Base-by-base conservation (phyloP, 202 grass and related monocot species). In the Cymbopogon flexuosus region DNA sequence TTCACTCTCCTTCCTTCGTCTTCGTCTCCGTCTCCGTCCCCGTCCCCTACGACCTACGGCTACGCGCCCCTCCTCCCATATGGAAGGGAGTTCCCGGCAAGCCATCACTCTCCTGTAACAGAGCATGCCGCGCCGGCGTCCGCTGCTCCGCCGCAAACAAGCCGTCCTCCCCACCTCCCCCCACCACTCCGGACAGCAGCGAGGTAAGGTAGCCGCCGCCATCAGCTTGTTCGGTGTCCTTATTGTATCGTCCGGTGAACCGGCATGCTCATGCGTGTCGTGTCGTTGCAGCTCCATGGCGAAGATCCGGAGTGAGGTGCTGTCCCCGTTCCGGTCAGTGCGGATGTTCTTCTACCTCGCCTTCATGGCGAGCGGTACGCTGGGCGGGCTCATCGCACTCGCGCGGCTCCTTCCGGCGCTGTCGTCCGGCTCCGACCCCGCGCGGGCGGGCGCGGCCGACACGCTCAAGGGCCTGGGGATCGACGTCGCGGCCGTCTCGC, bases 301-400 rank as follows among this genome's bases (percentile, higher is more conserved):
- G 18, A 97, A 83, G 85, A 92, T 97, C 59, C 81, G 92, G 89
- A 97, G 90, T 70, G 95, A 97, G 84, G 95, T 97, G 2, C 84
- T 97, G 35, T 91, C 95, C 41, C 95, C 95, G 1, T 94, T 81
- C 79, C 92, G 95, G 4, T 77, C 90, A 6, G 82, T 97, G 75
- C 90, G 95, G 58, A 97, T 97, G 95, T 97, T 97, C 86, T 97
- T 97, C 87, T 97, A 97, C 83, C 84, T 97, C 1, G 92, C 92
- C 36, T 97, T 97, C 83, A 93, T 91, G 66, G 95, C 90, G 8
- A 97, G 90, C 69, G 92, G 39, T 34, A 54, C 79, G 52, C 84
- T 94, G 7, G 92, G 95, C 11, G 88, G 79, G 16, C 70, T 97
- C 74, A 97, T 97, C 78, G 79, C 95, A 41, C 73, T 93, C 11